Conservation (phyloP, 768 basidiomycete species). For the Xerocomellus intermedius region DNA sequence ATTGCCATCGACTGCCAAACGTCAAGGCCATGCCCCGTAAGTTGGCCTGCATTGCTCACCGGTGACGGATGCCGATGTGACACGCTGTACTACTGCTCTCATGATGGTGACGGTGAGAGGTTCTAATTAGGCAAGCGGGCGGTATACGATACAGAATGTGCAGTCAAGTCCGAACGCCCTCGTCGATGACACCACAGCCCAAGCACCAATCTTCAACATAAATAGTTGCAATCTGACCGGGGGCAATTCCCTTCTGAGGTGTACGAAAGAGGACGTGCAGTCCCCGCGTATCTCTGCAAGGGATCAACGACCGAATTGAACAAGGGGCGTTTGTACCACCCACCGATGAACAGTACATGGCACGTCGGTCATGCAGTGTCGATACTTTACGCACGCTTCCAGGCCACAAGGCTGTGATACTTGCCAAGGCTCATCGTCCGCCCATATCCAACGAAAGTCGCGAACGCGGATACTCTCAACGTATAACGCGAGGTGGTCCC, state of each 20-base stretch:
- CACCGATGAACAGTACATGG: constrained; percentile 54
- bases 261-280: constrained; percentile 50
- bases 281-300: constrained; percentile 22
- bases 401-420: constrained; percentile 46
- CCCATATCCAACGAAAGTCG: constrained; percentile 80
- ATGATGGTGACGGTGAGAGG: constrained; percentile 37
- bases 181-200: constrained; percentile 71
- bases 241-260: constrained; percentile 66
- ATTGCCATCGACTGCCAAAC: constrained; percentile 67
- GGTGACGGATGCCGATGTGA: constrained; percentile 79
- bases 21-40: neutral
- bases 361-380: constrained; percentile 64
- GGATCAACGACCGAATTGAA: constrained; percentile 2
- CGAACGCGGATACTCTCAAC: constrained; percentile 37
- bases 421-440: constrained; percentile 48
- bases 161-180: constrained; percentile 16
- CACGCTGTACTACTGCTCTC: constrained; percentile 86
- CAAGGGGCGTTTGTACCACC: constrained; percentile 12
- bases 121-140: neutral
- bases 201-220: constrained; percentile 79
- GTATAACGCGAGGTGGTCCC: constrained; percentile 61
- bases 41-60: constrained; percentile 42
- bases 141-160: neutral
- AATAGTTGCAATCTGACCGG: constrained; percentile 78
- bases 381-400: constrained; percentile 53